phyloP scores from a whole-genome alignment of 2,329 filamentous ascomycete genomes.

The Talaromyces sp. region DNA sequence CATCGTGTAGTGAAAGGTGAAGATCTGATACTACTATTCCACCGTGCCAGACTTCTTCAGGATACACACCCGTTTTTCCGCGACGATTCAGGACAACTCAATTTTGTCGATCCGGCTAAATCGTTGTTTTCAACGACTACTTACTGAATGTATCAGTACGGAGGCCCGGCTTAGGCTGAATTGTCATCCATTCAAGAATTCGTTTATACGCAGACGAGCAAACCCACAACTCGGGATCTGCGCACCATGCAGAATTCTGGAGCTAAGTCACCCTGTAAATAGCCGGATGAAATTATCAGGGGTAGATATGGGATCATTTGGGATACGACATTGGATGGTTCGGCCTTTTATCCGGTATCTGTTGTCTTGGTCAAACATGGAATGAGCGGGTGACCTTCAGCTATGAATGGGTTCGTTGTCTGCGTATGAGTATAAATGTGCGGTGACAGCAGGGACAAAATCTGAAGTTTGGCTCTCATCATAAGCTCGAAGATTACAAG shows the following conservation, averaged over 20 bases:
- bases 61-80: not conserved
- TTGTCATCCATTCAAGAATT: not conserved
- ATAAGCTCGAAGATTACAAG: not conserved
- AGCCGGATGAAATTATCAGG: not conserved
- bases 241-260: not conserved
- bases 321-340: not conserved
- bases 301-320: not conserved
- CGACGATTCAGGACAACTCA: not conserved
- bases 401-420: not conserved
- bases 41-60: no score
- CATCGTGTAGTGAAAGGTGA: no score
- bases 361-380: not conserved
- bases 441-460: not conserved
- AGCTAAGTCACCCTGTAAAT: not conserved
- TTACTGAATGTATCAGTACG: not conserved
- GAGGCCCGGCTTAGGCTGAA: not conserved
- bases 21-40: no score
- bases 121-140: not conserved
- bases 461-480: not conserved
- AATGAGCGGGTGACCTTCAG: not conserved
- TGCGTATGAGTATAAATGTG: not conserved
- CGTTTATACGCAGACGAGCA: not conserved
- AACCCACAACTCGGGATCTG: not conserved
- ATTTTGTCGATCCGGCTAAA: not conserved
- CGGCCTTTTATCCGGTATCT: not conserved